These are phyloP conservation scores for Aspergillus versicolor DNA, from an alignment of 2,329 filamentous ascomycete genomes.

Conservation along the genomic window DNA sequence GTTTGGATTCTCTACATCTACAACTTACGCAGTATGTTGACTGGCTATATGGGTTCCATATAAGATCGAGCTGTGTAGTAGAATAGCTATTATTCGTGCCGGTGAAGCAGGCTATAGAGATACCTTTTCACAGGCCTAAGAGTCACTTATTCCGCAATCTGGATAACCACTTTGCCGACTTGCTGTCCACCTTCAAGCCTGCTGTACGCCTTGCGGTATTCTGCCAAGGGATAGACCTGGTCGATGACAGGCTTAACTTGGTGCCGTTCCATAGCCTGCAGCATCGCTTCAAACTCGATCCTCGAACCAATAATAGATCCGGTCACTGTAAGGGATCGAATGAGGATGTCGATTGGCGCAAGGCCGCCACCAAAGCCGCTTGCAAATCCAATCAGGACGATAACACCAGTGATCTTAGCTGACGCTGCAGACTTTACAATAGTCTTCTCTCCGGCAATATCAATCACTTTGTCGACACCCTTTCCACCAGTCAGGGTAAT, in stretches of 20 bases:
- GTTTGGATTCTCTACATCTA: too few species aligned
- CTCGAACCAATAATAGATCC: slow-evolving; percentile 53
- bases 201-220: slow-evolving; percentile 50
- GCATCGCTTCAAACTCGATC: slow-evolving; percentile 55
- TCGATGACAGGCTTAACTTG: slow-evolving; percentile 26
- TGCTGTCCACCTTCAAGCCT: slow-evolving; percentile 50
- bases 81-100: too few species aligned
- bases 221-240: slow-evolving; percentile 50
- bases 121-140: too few species aligned
- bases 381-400: slow-evolving; percentile 47
- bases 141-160: too few species aligned
- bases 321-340: slow-evolving; percentile 48
- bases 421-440: slow-evolving; percentile 51
- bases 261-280: slow-evolving; percentile 51
- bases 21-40: too few species aligned
- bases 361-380: slow-evolving; percentile 17
- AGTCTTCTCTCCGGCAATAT: slow-evolving; percentile 53
- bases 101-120: too few species aligned
- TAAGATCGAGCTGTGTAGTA: too few species aligned
- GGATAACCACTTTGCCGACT: slow-evolving; percentile 50
- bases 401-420: slow-evolving; percentile 39
- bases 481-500: slow-evolving; percentile 43
- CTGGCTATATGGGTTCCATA: too few species aligned
- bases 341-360: slow-evolving; percentile 24
- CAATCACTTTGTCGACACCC: slow-evolving; percentile 60